Evolutionary conservation across 495 filamentous ascomycete genomes (phyloP).

Genomic region (Bombardia bombarda): DNA sequence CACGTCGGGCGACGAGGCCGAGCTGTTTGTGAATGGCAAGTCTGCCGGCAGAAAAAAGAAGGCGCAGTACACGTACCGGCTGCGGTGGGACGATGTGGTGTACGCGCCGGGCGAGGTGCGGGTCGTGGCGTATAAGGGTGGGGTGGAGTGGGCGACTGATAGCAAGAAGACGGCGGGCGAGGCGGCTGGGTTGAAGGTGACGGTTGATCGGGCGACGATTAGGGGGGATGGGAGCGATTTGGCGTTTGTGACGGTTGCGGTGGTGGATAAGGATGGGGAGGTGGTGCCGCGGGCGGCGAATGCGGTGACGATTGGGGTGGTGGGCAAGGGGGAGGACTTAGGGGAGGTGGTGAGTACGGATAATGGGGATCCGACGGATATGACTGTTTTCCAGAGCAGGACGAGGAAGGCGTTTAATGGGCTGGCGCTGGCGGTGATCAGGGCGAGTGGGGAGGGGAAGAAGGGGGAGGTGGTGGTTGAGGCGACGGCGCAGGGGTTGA

Average conservation of each 20-base stretch:
- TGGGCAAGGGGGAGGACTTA: conserved; percentile 28
- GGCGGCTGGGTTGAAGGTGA: conserved; percentile 23
- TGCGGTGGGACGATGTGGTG: conserved; percentile 40
- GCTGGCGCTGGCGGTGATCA: conserved; percentile 33
- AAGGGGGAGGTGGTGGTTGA: too few relatives aligned
- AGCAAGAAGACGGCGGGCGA: conserved; percentile 27
- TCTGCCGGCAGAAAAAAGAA: conserved; percentile 29
- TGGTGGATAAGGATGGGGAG: conserved; percentile 26
- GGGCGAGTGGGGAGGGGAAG: too few relatives aligned
- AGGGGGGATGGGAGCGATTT: conserved; percentile 30
- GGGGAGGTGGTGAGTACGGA: conserved; percentile 39
- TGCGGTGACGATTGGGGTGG: conserved; percentile 30
- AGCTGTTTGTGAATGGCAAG: conserved; percentile 43
- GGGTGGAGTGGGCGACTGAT: conserved; percentile 33
- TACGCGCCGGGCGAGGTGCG: conserved; percentile 36
- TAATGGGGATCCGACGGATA: conserved; percentile 39
- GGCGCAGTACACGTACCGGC: conserved; percentile 29
- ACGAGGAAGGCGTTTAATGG: conserved; percentile 38
- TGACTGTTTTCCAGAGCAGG: conserved; percentile 32
- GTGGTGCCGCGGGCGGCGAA: conserved; percentile 21
- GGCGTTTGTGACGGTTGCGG: conserved; percentile 33
- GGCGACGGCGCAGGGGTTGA: too few relatives aligned
- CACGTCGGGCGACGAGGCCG: conserved; percentile 38
- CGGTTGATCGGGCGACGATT: conserved; percentile 31
- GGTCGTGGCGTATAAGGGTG: conserved; percentile 38